Conservation (phyloP, 441 rosid species). For the Monsonia emarginata region DNA sequence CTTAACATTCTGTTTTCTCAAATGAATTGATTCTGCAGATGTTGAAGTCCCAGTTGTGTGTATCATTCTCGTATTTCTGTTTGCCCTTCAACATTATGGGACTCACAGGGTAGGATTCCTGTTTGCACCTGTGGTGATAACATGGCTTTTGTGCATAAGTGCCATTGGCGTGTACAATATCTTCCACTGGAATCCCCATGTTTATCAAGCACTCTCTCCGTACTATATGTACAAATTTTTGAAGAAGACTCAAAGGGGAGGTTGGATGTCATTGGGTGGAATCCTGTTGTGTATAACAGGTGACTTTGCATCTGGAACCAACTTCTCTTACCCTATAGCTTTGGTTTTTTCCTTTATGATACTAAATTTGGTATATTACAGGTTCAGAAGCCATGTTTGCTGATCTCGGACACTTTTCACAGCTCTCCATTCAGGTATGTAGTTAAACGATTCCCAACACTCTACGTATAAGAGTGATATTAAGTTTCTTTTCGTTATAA, state of each 20-base stretch:
- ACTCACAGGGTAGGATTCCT: slow-evolving; percentile 77
- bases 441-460: not conserved
- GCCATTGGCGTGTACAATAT: slow-evolving; percentile 79
- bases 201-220: slow-evolving; percentile 89
- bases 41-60: slow-evolving; percentile 83
- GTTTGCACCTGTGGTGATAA: slow-evolving; percentile 71
- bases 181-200: slow-evolving; percentile 66
- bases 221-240: slow-evolving; percentile 91
- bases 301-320: slow-evolving; percentile 13
- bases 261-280: slow-evolving; percentile 99
- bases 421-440: slow-evolving; percentile 11
- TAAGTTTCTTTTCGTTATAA: no score
- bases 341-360: not conserved
- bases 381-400: slow-evolving; percentile 99
- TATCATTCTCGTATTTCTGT: slow-evolving; percentile 78
- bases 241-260: slow-evolving; percentile 75
- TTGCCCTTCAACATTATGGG: slow-evolving; percentile 92
- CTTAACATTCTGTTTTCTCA: not conserved
- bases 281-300: slow-evolving; percentile 91
- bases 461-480: no score
- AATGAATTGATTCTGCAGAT: slow-evolving; percentile 37
- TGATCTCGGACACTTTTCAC: slow-evolving; percentile 93
- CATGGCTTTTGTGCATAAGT: slow-evolving; percentile 82
- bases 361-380: slow-evolving; percentile 19
- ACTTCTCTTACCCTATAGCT: not conserved